Evolutionary conservation across 2,329 filamentous ascomycete genomes (phyloP).

Genomic region (Alternaria infectoria): DNA sequence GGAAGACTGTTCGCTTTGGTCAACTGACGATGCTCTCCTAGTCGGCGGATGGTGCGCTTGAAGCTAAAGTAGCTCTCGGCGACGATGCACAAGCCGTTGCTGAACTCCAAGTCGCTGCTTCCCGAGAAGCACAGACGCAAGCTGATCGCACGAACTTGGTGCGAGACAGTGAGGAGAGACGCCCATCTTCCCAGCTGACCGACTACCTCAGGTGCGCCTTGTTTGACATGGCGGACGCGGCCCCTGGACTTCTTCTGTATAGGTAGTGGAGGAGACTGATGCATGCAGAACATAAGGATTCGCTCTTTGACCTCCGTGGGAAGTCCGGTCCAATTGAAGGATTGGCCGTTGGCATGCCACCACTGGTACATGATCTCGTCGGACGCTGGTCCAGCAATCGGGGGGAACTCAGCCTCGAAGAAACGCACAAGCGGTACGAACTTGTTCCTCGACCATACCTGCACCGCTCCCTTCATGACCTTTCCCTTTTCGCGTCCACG

Average conservation of each 20-base stretch:
- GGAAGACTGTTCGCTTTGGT: conserved; percentile 15
- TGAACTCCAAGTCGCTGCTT: conserved; percentile 3
- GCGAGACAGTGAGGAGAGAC: conserved; percentile 25
- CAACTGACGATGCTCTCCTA: conserved; percentile 24
- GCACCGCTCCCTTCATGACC: not conserved
- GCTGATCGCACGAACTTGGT: conserved; percentile 29
- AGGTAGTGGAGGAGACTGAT: not conserved
- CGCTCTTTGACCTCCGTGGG: conserved; percentile 37
- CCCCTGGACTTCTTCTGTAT: not conserved
- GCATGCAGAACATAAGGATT: conserved; percentile 28
- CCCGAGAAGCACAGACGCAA: conserved; percentile 30
- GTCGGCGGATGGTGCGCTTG: conserved; percentile 11
- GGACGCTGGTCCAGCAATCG: not conserved
- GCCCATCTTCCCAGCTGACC: conserved; percentile 24
- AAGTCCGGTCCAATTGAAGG: conserved; percentile 32
- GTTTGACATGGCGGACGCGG: not conserved
- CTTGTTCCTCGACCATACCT: not conserved
- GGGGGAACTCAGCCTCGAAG: conserved; percentile 10
- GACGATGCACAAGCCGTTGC: conserved; percentile 14
- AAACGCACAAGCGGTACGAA: conserved; percentile 11
- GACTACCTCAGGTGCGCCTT: conserved; percentile 21
- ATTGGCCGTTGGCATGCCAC: conserved; percentile 32
- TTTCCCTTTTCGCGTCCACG: not conserved
- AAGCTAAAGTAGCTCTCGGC: not conserved
- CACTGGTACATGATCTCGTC: conserved; percentile 16